Evolutionary conservation across 164 flowering plant genomes (phyloP).

Genomic region (Chimonanthus praecox): DNA sequence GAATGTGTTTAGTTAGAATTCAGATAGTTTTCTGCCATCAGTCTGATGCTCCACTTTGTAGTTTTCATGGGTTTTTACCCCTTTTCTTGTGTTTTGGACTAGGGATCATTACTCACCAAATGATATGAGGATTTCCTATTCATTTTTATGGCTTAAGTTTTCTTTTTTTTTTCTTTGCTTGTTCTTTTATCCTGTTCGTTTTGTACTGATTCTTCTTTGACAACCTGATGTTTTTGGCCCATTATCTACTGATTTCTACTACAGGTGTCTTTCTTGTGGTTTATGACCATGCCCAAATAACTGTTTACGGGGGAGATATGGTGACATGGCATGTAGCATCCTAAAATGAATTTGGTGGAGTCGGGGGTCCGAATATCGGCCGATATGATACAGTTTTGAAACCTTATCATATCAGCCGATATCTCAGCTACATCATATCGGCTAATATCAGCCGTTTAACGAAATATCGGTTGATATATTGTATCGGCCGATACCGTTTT

Average conservation of each 20-base stretch:
- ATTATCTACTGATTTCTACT: neutral
- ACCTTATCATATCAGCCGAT: no score
- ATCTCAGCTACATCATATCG: no score
- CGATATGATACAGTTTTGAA: no score
- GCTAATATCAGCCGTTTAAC: no score
- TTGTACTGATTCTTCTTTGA: neutral
- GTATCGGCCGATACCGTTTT: no score
- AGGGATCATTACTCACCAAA: neutral
- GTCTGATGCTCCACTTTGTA: neutral
- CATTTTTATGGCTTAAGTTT: neutral
- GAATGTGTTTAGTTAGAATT: neutral
- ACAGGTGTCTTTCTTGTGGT: neutral
- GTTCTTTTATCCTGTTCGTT: neutral
- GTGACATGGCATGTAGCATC: no score
- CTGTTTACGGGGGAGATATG: no score
- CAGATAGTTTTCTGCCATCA: neutral
- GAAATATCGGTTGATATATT: no score
- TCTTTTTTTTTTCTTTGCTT: neutral
- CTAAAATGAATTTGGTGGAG: no score
- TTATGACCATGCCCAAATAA: neutral
- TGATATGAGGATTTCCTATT: neutral
- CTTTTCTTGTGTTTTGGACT: constrained; percentile 1
- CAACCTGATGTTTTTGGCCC: neutral
- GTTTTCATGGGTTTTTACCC: neutral
- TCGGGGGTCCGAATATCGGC: no score